Conservation (phyloP, 1,284 basidiomycete species). For the Naganishia albida region DNA sequence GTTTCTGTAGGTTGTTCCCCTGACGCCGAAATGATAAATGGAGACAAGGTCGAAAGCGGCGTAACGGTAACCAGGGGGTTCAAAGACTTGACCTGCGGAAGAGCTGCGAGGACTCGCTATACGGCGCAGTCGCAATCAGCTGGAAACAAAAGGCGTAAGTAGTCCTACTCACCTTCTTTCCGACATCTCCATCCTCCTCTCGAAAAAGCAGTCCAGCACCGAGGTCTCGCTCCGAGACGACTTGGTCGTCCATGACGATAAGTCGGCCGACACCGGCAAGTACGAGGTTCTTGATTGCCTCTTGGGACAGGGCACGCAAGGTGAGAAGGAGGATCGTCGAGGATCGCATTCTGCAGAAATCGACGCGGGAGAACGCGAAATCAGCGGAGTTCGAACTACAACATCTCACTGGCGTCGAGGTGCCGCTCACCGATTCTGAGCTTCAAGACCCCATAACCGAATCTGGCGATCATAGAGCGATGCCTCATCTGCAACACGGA, state of each 20-base stretch:
- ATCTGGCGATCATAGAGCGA: slow-evolving; percentile 96
- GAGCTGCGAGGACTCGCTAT: slow-evolving; percentile 80
- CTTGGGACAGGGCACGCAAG: slow-evolving; percentile 84
- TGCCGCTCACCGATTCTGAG: slow-evolving; percentile 77
- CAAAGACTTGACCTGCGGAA: slow-evolving; percentile 77
- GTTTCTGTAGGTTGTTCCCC: slow-evolving; percentile 36
- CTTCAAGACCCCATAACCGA: slow-evolving; percentile 94
- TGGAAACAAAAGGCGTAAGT: background rate
- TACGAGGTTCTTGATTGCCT: slow-evolving; percentile 87
- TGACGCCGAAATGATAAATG: slow-evolving; percentile 37
- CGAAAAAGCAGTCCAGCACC: slow-evolving; percentile 91
- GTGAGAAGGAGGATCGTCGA: slow-evolving; percentile 84
- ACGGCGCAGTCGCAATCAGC: slow-evolving; percentile 36
- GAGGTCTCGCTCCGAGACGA: slow-evolving; percentile 68
- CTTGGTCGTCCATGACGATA: slow-evolving; percentile 60
- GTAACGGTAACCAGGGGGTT: slow-evolving; percentile 88
- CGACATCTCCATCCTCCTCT: slow-evolving; percentile 76
- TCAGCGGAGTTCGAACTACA: background rate
- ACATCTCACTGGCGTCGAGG: background rate
- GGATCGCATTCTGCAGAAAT: slow-evolving; percentile 75
- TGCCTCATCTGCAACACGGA: slow-evolving; percentile 64
- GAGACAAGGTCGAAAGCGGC: slow-evolving; percentile 60
- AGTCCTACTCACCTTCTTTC: slow-evolving; percentile 66
- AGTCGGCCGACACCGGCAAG: slow-evolving; percentile 62
- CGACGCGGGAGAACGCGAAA: slow-evolving; percentile 28